Conservation (phyloP, 2,329 filamentous ascomycete genomes). For the Uncinocarpus reesii region DNA sequence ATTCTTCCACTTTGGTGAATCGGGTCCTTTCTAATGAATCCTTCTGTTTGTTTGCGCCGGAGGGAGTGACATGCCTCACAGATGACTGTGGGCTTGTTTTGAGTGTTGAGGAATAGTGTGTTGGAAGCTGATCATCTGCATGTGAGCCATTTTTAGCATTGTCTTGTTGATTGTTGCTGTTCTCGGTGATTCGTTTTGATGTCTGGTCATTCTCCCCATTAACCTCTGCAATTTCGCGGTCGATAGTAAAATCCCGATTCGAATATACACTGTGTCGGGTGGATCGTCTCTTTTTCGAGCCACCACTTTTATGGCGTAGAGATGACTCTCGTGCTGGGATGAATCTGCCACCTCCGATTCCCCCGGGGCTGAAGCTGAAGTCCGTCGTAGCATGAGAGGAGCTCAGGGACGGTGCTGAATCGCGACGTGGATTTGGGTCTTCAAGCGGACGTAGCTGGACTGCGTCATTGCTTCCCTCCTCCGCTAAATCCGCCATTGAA, state of each 20-base stretch:
- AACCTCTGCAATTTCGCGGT: slow-evolving; percentile 31
- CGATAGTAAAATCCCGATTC: slow-evolving; percentile 31
- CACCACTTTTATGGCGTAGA: slow-evolving; percentile 46
- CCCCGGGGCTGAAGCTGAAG: slow-evolving; percentile 24
- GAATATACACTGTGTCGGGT: slow-evolving; percentile 37
- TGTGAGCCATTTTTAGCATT: slow-evolving; percentile 43
- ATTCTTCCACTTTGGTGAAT: slow-evolving; percentile 25
- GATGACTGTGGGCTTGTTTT: slow-evolving; percentile 20
- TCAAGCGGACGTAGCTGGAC: neutral
- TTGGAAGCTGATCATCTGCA: slow-evolving; percentile 26
- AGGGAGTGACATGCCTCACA: slow-evolving; percentile 9
- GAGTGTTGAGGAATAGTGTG: slow-evolving; percentile 16
- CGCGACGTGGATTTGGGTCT: slow-evolving; percentile 12
- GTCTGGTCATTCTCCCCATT: slow-evolving; percentile 45
- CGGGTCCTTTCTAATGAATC: slow-evolving; percentile 4
- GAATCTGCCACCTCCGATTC: slow-evolving; percentile 40
- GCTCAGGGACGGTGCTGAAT: slow-evolving; percentile 28
- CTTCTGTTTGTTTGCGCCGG: neutral
- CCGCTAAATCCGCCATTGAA: slow-evolving; percentile 36
- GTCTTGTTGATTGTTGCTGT: slow-evolving; percentile 49
- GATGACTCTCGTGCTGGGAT: slow-evolving; percentile 62
- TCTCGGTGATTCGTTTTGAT: slow-evolving; percentile 47
- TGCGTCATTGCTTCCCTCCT: slow-evolving; percentile 23
- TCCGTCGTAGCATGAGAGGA: slow-evolving; percentile 24
- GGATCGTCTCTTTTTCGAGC: slow-evolving; percentile 46